Evolutionary conservation across 2,329 filamentous ascomycete genomes (phyloP).

Genomic region (Microsporum canis): DNA sequence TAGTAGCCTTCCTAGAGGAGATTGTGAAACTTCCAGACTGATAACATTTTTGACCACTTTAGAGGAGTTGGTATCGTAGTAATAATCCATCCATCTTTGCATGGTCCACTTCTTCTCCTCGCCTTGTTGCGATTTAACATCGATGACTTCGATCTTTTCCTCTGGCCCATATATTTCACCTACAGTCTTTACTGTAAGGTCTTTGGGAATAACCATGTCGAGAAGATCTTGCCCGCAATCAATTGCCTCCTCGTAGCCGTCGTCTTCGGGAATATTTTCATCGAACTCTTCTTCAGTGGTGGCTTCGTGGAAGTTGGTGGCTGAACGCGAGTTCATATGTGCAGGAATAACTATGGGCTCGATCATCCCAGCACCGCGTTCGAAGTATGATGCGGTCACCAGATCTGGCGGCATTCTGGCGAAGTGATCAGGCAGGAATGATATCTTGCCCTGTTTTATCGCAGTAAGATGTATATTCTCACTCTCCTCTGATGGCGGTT

Average conservation of each 20-base stretch:
- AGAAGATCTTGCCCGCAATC: constrained; percentile 54
- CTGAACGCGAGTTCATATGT: constrained; percentile 43
- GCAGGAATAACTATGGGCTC: constrained; percentile 58
- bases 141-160: constrained; percentile 54
- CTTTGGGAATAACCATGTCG: constrained; percentile 57
- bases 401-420: constrained; percentile 53
- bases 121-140: constrained; percentile 58
- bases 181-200: constrained; percentile 52
- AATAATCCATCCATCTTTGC: constrained; percentile 55
- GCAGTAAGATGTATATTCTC: constrained; percentile 59
- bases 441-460: constrained; percentile 53
- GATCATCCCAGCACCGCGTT: constrained; percentile 51
- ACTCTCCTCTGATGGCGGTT: constrained; percentile 51
- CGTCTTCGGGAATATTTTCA: constrained; percentile 30
- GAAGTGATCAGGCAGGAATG: constrained; percentile 50
- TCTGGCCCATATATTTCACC: constrained; percentile 53
- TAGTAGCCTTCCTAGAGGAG: constrained; percentile 50
- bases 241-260: constrained; percentile 34
- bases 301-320: constrained; percentile 24
- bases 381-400: constrained; percentile 52
- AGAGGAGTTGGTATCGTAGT: constrained; percentile 49
- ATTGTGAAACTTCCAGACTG: constrained; percentile 56
- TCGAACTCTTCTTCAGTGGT: constrained; percentile 24
- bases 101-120: constrained; percentile 55
- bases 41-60: constrained; percentile 59